Base-by-base conservation (phyloP, 2,329 filamentous ascomycete species). In the Arthroderma sp. region DNA sequence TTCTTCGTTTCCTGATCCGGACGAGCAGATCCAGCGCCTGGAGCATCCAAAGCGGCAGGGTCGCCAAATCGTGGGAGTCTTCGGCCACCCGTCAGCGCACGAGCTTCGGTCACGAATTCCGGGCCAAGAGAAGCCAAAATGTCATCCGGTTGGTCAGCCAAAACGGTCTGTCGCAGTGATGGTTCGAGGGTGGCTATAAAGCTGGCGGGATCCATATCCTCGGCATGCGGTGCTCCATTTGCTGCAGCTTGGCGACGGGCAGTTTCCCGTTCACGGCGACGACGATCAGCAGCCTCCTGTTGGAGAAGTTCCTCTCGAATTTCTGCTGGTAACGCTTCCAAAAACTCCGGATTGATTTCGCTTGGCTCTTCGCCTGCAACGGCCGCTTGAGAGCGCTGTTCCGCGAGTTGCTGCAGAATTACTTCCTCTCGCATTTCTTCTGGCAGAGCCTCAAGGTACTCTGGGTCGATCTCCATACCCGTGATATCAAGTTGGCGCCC, bases 401-500 rank as follows among this genome's bases (percentile, higher is more conserved):
- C 84, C 55, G 87, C 89, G 61, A 95, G 81, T 59, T 95, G 90
- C 61, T 91, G 85, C 70, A 94, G 89, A 62, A 98, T 88, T 53
- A 98, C 93, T 69, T 98, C 93, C 70, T 97, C 91, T 49, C 93
- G 82, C 67, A 97, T 84, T 60, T 98, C 94, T 65, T 98, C 93
- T 0, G 93, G 93, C n/a, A 98, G 76, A n/a, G 91, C 94, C 59
- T 93, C 88, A 5, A 98, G 81, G 71, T 96, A 98, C 58, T 95
- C 91, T 15, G 87, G 82, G 68, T 98, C 93, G 64, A 98, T 97
- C 53, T 91, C 91, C 61, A 98, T 79, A 60, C 88, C 88, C 0
- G 93, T 98, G 53, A 98, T 93, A 69, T 98, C 93, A 56, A 95
- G 82, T 65, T 93, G 84, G 61, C 87, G 86, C 25, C 91, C 91